Evolutionary conservation across 2,329 filamentous ascomycete species (phyloP).

Genomic region (Microcera coccophila): DNA sequence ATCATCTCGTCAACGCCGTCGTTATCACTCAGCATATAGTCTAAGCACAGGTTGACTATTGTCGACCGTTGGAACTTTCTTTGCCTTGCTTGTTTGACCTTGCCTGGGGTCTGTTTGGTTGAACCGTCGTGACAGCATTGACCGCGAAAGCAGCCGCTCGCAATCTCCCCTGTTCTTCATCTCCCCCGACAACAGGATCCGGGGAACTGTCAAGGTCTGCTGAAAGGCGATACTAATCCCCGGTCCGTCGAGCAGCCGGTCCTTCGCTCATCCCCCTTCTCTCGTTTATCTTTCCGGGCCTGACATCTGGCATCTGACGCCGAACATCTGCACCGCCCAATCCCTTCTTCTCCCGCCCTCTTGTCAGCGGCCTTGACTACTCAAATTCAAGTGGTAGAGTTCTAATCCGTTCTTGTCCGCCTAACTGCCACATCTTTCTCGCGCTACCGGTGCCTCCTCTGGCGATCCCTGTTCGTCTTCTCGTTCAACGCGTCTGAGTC

Average conservation of each 20-base stretch:
- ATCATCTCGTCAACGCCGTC: too few species aligned
- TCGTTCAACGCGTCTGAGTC: conserved; percentile 1
- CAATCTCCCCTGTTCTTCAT: not conserved
- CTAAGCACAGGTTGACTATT: too few species aligned
- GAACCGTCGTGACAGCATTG: too few species aligned
- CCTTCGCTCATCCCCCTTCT: not conserved
- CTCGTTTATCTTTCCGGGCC: not conserved
- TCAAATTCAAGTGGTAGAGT: not conserved
- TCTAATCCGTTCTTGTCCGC: not conserved
- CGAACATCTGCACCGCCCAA: not conserved
- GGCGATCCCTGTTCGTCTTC: conserved; percentile 3
- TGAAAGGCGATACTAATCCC: not conserved
- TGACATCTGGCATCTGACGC: not conserved
- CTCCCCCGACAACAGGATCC: not conserved
- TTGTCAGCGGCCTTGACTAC: not conserved
- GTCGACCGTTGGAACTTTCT: too few species aligned
- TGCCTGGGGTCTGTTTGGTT: too few species aligned
- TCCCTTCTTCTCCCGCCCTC: not conserved
- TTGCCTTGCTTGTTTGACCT: too few species aligned
- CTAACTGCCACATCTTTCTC: not conserved
- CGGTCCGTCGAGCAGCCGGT: not conserved
- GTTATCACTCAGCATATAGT: too few species aligned
- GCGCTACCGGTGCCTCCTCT: not conserved
- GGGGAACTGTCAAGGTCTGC: not conserved
- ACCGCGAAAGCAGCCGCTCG: not conserved